phyloP scores from a whole-genome alignment of 495 filamentous ascomycete species.

The Hypoxylon rickii region DNA sequence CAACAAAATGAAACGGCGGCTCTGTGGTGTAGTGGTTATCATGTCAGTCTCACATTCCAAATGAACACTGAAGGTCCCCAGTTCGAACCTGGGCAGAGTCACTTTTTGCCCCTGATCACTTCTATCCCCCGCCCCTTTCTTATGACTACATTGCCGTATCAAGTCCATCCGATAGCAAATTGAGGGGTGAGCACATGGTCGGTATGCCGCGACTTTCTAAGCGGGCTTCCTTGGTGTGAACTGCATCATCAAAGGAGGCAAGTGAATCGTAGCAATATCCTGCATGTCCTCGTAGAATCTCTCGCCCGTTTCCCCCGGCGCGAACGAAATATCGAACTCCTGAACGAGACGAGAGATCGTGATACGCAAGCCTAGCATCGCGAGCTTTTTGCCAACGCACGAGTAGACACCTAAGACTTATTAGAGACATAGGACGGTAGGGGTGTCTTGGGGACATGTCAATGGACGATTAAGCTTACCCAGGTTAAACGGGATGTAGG shows the following conservation, averaged over 20 bases:
- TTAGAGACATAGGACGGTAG: neutral
- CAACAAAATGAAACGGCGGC: neutral
- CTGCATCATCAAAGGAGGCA: conserved; percentile 27
- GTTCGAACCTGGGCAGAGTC: neutral
- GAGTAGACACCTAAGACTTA: neutral
- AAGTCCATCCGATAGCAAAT: too few relatives aligned
- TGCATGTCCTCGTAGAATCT: conserved; percentile 18
- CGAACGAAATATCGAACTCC: conserved; percentile 43
- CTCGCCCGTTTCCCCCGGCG: conserved; percentile 39
- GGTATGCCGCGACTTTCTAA: too few relatives aligned
- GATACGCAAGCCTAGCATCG: conserved; percentile 44
- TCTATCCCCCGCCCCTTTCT: too few relatives aligned
- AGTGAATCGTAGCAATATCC: conserved; percentile 28
- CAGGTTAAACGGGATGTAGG: conserved; percentile 29
- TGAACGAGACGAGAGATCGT: conserved; percentile 41
- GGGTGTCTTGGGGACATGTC: neutral
- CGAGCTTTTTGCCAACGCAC: conserved; percentile 39
- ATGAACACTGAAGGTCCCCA: neutral
- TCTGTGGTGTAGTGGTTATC: neutral
- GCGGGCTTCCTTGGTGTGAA: conserved; percentile 26
- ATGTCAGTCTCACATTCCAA: neutral
- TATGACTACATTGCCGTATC: too few relatives aligned
- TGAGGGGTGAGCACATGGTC: too few relatives aligned
- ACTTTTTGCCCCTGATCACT: too few relatives aligned
- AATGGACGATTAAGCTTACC: conserved; percentile 4